Evolutionary conservation across 2,329 filamentous ascomycete species (phyloP), one percentile per base, ranked within the genome.

Genomic region (Neurospora sp.): DNA sequence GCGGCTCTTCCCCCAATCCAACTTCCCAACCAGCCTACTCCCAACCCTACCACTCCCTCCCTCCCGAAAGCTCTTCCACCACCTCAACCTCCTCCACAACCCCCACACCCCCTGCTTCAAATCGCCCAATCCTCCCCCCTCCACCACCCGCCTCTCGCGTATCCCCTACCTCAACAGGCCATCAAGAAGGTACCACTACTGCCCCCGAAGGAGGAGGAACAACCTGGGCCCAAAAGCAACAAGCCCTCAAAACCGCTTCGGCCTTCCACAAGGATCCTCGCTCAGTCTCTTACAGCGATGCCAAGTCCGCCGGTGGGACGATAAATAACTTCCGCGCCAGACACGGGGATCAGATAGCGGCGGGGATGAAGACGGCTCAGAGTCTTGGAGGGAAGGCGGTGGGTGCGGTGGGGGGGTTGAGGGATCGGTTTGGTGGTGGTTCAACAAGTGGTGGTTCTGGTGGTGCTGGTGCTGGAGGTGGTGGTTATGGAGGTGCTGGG

Each of bases 321-420:
- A 85, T 86, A 46, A 89, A 88, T 73, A 90, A 90, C 76, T 91
- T 93, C 78, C 88, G 89, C 15, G 87, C 92, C 76, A 82, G 89
- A 38, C 90, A 93, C 75, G 87, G 89, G 3, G 90, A 90, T 19
- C 88, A 92, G 77, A 86, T 91, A 6, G 85, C 86, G 1, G 80
- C 86, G 6, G 90, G 90, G 0, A 83, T 85, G 75, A 82, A 84
- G 75, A 84, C 83, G 23, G 88, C 89, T 4, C 86, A 85, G 71
- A 82, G 80, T 1, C 74, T 90, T 69, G 87, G 89, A 69, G 85
- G 89, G 76, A 90, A 88, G 76, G 52, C 52, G 7, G 52, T 23
- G 0, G 23, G 52, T 1, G 52, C 52, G 15, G 28, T 33, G 23
- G 28, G 52, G 13, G 8, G 8, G 1, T 36, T 62, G 15, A 17